Base-by-base conservation (phyloP, 257 asterid species). In the Thymus mandschuricus region DNA sequence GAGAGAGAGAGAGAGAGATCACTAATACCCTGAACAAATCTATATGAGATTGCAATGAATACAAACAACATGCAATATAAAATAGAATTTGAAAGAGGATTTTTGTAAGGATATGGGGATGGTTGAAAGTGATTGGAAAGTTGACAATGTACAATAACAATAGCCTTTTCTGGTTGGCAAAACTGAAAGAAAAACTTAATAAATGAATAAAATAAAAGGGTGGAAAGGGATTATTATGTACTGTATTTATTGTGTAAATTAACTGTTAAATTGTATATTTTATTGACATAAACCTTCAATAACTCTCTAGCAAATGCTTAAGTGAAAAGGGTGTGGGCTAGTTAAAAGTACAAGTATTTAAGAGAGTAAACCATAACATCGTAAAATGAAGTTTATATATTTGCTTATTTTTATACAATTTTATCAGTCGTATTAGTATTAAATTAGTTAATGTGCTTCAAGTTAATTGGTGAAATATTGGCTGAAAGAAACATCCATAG, bases 51-150 rank as follows among this genome's bases (percentile, higher is more conserved):
- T 6, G 35, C 31, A 48, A 68, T 13, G 31, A 4, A 40, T 40
- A 51, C 64, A 62, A 34, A 52, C 48, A 43, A 49, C 13, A n/a
- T 4, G 11, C 43, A 50, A 61, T 43, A 28, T 5, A 30, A 3
- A 13, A 11, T 2, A 40, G 29, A 43, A 30, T 57, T 57, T 8
- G 2, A 34, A 31, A 33, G 13, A 48, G 35, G 27, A 33, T 10
- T 38, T 3, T 28, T 35, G 40, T 15, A 38, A 10, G 6, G 2
- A 56, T 64, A 30, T 10, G 21, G 31, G 27, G 27, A 28, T 44
- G 40, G 60, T n/a, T 67, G 75, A 75, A 64, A 51, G 71, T 49
- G 79, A 75, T 60, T 27, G 63, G 35, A 48, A 55, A 5, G 78
- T 48, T 74, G 69, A 66, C 63, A 57, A 73, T 52, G 21, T 72